Base-by-base conservation (phyloP, 306 rosid species). In the Senna siamea region DNA sequence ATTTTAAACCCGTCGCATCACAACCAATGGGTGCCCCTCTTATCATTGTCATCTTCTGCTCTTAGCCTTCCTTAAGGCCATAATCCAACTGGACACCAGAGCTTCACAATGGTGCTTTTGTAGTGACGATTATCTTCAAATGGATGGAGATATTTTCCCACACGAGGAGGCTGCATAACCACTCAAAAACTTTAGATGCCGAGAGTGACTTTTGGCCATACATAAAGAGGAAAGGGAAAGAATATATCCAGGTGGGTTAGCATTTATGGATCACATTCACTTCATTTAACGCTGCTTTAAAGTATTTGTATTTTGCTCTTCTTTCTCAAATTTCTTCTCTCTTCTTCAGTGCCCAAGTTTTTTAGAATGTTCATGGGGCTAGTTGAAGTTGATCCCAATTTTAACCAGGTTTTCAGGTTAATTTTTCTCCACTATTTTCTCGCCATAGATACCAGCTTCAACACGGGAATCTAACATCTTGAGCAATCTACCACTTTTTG, bases 401-500 rank as follows among this genome's bases (percentile, higher is more conserved):
- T 67, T 57, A 63, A 19, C 18, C 32, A 1, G 13, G 17, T 46
- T 17, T 17, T 1, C 8, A 63, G 52, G 62, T 44, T n/a, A 32
- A 32, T 59, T 8, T 44, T 53, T 69, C 57, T 60, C 17, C 26
- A 34, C 64, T 30, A 37, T 19, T 58, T 79, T 73, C 50, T 69
- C 10, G 58, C 50, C 44, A 5, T 52, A 28, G 58, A 70, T 70
- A 17, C 13, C 55, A 13, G 55, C 62, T 76, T 4, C 53, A 14
- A 2, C 9, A 4, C 12, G 3, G 40, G 72, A 62, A 38, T 50
- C 23, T 46, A 17, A 32, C 41, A 19, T 12, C 35, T 52, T 43
- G 73, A 63, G 35, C 26, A 74, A 28, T 69, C 40, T 77, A 52
- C 56, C 53, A 18, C 73, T 50, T 54, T 38, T 46, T 54, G 40